Percentiles rank a stretch among this genome's conserved stretches.
These are phyloP conservation scores for Lachancea sp. DNA, from an alignment of 805 yeast genomes.

Conservation along the genomic window DNA sequence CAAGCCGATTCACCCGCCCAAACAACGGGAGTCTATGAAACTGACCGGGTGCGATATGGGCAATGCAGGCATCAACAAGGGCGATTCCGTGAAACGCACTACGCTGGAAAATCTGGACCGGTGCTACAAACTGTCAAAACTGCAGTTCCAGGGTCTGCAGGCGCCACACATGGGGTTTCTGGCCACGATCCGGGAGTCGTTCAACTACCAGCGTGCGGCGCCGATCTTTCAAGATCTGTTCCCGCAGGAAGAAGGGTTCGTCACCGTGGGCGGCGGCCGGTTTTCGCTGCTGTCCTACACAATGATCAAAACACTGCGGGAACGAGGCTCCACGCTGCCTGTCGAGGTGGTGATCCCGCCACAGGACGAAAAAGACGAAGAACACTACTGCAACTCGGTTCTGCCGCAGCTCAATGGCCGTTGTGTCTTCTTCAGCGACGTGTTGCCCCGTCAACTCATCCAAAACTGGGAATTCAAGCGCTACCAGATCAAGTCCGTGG, in stretches of 20 bases:
- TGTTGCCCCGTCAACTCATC: conserved; percentile 42
- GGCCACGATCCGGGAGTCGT: neutral
- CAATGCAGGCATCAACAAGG: conserved; percentile 7
- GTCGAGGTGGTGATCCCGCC: conserved; percentile 78
- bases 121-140: conserved; percentile 14
- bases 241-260: conserved; percentile 48
- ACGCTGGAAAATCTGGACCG: conserved; percentile 15
- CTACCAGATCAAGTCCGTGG: conserved; percentile 67
- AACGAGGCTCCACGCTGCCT: conserved; percentile 62
- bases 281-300: conserved; percentile 58
- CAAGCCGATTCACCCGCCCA: conserved; percentile 5
- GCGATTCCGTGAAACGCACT: conserved; percentile 3
- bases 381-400: conserved; percentile 57
- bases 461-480: conserved; percentile 38
- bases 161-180: conserved; percentile 5
- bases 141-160: conserved; percentile 9
- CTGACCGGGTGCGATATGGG: conserved; percentile 8
- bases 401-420: conserved; percentile 58
- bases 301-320: conserved; percentile 50
- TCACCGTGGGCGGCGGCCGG: conserved; percentile 69
- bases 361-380: conserved; percentile 55
- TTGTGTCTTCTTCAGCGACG: conserved; percentile 49
- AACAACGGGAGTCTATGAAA: conserved; percentile 1
- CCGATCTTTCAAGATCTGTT: conserved; percentile 3
- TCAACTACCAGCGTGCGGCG: conserved; percentile 3